Base-by-base conservation (phyloP, 345 rosid genomes). In the Euphorbia tirucalli region DNA sequence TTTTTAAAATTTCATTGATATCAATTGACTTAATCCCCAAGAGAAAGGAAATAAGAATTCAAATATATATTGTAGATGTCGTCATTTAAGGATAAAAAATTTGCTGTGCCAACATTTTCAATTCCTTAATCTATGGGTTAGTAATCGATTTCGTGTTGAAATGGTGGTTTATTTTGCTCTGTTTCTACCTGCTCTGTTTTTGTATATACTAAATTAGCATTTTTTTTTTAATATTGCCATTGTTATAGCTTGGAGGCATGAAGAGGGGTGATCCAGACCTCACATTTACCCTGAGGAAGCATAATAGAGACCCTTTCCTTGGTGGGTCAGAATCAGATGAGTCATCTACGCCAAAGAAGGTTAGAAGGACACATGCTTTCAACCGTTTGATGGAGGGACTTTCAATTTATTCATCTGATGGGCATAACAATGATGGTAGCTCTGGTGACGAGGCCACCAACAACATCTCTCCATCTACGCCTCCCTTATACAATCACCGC, bases 321-420 rank as follows among this genome's bases (percentile, higher is more conserved):
- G 87, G 79, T 4, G 92, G 77, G 27, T 84, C 80, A 4, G 96
- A 92, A 31, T 92, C 97, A 1, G 96, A 92, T 60, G 92, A 86
- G 70, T 82, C 88, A 2, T 86, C 92, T 16, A 90, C 94, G 1
- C 97, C 96, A 0, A 90, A 83, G 74, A 92, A 89, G 86, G 78
- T 87, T 10, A 78, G 89, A 30, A 85, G 71, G 85, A 79, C 96
- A 0, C 81, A 61, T 48, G 80, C 72, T 74, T 88, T 84, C 86
- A 73, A 80, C 79, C 93, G 92, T 39, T 43, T 86, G 76, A 85
- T 88, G 91, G 87, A 78, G 7, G 86, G 92, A 44, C 85, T 79
- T 15, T 65, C 88, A 2, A 70, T 90, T 25, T 70, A 75, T 69
- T 87, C 85, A 48, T 78, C 84, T 25, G 73, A 78, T 18, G 72